Base-by-base conservation (phyloP, 306 rosid species). In the Potentilla sterilis region DNA sequence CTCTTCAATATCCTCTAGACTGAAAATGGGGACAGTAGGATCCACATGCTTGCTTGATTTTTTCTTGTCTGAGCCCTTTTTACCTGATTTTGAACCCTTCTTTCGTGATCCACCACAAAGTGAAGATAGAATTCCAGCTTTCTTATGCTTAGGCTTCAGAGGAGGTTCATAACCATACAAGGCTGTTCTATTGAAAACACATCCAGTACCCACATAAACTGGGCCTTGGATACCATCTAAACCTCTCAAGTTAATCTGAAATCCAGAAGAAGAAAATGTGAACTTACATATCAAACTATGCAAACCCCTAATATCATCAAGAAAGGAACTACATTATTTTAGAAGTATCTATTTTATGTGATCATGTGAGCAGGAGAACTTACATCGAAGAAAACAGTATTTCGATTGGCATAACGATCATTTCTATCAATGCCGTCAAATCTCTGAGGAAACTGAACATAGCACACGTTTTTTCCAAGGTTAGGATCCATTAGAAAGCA, bases 151-250 rank as follows among this genome's bases (percentile, higher is more conserved):
- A 21, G 88, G 89, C 82, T 95, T 95, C 41, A 75, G 64, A 24
- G 97, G 97, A 38, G 98, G 98, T 83, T 95, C 98, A 57, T 92
- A 90, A 76, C 97, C 97, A 70, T 95, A 95, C 57, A 95, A 86
- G 13, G 98, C 98, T 21, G 97, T 89, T 81, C 98, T 85, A 37
- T 95, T 95, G 86, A 95, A 95, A 72, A 92, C 97, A 65, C 98
- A 95, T 69, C 98, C 98, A 48, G 98, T 95, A 58, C 98, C 98
- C 83, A 92, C 98, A 79, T 95, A 95, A 80, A 95, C 98, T 51
- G 98, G 98, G 28, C 98, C 98, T 83, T 95, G 98, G 78, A 95
- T 84, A 12, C 98, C 98, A 79, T 95, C 98, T 88, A 95, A 85
- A 71, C 98, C 98, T 83, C 97, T 86, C 85, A 95, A 90, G 85